Percentiles rank a stretch among this genome's conserved stretches.
Evolutionary conservation across 2,329 filamentous ascomycete genomes (phyloP).

Genomic region (Fusarium lyarnte): DNA sequence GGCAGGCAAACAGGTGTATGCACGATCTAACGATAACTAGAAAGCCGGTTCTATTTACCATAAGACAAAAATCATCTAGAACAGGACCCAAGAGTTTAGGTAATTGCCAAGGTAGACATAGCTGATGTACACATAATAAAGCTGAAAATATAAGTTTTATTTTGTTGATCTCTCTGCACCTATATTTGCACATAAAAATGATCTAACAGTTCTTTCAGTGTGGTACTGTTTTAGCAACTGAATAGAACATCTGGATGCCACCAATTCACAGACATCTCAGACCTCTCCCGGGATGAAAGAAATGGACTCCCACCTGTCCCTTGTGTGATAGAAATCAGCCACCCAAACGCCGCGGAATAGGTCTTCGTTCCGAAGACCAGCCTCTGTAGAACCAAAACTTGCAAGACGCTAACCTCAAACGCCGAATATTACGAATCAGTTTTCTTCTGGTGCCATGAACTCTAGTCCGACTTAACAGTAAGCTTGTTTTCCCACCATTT

Average conservation of each 20-base stretch:
- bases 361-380: not conserved
- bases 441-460: not conserved
- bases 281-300: not conserved
- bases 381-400: not conserved
- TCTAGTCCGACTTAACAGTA: slow-evolving; percentile 45
- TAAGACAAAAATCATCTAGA: not conserved
- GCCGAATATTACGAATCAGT: slow-evolving; percentile 9
- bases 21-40: not conserved
- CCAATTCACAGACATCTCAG: not conserved
- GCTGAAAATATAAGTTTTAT: not conserved
- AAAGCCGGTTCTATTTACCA: not conserved
- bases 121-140: not conserved
- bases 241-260: not conserved
- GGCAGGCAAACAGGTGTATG: slow-evolving; percentile 63
- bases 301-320: not conserved
- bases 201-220: slow-evolving; percentile 1
- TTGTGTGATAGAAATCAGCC: slow-evolving; percentile 20
- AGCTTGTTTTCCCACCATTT: slow-evolving; percentile 63
- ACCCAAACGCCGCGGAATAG: slow-evolving; percentile 26
- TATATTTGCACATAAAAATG: not conserved
- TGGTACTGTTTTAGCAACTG: not conserved
- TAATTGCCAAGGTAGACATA: not conserved
- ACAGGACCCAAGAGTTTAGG: not conserved
- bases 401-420: slow-evolving; percentile 7
- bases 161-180: not conserved